Percentiles rank a stretch among this genome's conserved stretches.
phyloP scores from a whole-genome alignment of 1,139 yeast genomes.

The Yamadazyma oceani region DNA sequence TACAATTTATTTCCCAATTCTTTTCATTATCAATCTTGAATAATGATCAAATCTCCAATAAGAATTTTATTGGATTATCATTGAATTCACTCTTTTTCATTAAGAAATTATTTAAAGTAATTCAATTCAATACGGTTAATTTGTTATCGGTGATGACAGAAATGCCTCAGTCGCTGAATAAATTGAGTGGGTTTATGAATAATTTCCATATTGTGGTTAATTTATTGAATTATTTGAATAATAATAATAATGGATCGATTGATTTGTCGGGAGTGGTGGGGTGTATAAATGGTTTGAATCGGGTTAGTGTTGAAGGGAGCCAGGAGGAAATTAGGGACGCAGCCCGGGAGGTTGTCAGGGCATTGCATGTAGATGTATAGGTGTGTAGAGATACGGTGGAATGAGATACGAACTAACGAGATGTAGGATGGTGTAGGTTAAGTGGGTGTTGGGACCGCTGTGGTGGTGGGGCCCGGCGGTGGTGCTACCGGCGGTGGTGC shows the following conservation, averaged over 20 bases:
- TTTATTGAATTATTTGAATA: constrained; percentile 18
- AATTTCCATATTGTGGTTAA: constrained; percentile 34
- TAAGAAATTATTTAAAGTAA: constrained; percentile 36
- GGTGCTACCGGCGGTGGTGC: too few relatives aligned
- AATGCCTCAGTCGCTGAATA: not conserved
- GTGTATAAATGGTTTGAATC: constrained; percentile 2
- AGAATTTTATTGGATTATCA: constrained; percentile 14
- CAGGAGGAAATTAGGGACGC: constrained; percentile 1
- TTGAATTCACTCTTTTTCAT: constrained; percentile 31
- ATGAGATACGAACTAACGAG: too few relatives aligned
- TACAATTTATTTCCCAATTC: constrained; percentile 43
- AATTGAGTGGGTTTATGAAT: constrained; percentile 25
- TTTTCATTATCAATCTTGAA: constrained; percentile 37
- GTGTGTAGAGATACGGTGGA: too few relatives aligned
- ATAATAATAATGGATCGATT: constrained; percentile 1
- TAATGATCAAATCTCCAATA: constrained; percentile 11
- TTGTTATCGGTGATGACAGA: constrained; percentile 3
- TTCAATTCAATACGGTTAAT: constrained; percentile 29
- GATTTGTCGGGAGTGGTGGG: not conserved
- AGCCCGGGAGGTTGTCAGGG: not conserved
- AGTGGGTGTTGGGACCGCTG: too few relatives aligned
- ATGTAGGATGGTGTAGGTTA: too few relatives aligned
- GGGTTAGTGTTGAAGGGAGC: constrained; percentile 6
- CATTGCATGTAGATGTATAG: not conserved
- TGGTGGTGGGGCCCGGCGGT: too few relatives aligned